Percentiles rank a stretch among this genome's conserved stretches.
These are phyloP conservation scores for Gamsiella multidivaricata DNA, from an alignment of 192 early-diverging fungal species.

Conservation along the genomic window DNA sequence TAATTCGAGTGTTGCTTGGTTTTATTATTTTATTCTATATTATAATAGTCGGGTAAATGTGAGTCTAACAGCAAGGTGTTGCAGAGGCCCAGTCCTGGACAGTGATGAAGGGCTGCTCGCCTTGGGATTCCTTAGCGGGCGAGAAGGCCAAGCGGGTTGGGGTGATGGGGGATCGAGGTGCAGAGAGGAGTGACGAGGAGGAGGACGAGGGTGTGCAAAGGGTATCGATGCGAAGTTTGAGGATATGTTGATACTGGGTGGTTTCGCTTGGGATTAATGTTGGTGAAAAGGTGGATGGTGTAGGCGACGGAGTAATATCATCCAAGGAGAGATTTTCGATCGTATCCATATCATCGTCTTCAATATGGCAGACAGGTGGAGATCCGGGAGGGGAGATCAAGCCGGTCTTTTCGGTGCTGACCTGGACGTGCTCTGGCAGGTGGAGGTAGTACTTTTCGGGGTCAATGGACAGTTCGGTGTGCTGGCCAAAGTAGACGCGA, in stretches of 20 bases:
- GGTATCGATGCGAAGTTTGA: slow-evolving; percentile 38
- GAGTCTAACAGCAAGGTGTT: background rate
- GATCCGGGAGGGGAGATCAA: slow-evolving; percentile 44
- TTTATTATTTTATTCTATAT: too few species aligned
- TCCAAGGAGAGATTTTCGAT: slow-evolving; percentile 17
- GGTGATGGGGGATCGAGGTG: slow-evolving; percentile 21
- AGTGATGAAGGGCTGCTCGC: slow-evolving; percentile 51
- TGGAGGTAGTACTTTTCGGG: slow-evolving; percentile 44
- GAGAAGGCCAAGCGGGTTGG: slow-evolving; percentile 46
- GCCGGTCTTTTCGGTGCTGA: background rate
- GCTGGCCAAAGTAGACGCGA: slow-evolving; percentile 66
- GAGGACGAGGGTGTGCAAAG: slow-evolving; percentile 11
- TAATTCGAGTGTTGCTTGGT: background rate
- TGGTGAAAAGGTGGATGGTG: background rate
- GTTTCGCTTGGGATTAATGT: background rate
- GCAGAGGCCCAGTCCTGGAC: slow-evolving; percentile 45
- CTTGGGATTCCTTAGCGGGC: slow-evolving; percentile 35
- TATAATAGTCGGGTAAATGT: background rate
- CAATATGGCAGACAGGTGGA: slow-evolving; percentile 35
- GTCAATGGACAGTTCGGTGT: slow-evolving; percentile 43
- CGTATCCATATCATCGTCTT: slow-evolving; percentile 25
- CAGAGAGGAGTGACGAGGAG: slow-evolving; percentile 11
- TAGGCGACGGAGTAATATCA: too few species aligned
- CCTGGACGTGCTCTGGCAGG: slow-evolving; percentile 16
- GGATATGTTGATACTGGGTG: slow-evolving; percentile 10